Conservation (phyloP, 768 basidiomycete species). For the Serendipita sp. region DNA sequence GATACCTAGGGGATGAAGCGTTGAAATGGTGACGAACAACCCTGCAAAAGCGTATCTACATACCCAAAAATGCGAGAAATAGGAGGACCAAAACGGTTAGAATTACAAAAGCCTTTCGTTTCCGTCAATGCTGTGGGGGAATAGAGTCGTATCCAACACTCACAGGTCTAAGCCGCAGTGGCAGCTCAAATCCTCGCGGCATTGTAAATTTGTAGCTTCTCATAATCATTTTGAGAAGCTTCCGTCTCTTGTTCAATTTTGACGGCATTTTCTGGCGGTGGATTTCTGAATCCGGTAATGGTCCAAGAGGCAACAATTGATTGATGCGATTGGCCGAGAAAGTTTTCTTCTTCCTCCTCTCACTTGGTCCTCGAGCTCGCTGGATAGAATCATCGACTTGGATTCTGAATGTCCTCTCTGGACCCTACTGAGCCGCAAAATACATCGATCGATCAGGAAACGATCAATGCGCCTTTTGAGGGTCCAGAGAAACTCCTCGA, state of each 20-base stretch:
- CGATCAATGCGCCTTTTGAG: constrained; percentile 45
- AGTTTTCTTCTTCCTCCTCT: not conserved
- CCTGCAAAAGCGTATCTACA: not conserved
- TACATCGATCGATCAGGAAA: not conserved
- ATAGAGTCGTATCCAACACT: too few relatives aligned
- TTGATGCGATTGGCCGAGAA: not conserved
- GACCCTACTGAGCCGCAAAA: not conserved
- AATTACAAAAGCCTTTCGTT: constrained; percentile 58
- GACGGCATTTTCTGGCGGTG: constrained; percentile 1
- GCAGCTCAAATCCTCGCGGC: not conserved
- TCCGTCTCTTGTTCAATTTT: not conserved
- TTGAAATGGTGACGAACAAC: not conserved
- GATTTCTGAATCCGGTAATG: not conserved
- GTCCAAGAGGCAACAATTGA: constrained; percentile 1
- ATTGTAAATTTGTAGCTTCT: not conserved
- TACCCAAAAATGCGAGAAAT: constrained; percentile 52
- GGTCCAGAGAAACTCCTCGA: constrained; percentile 93
- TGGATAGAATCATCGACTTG: not conserved
- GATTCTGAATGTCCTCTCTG: constrained; percentile 4
- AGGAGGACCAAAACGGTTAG: constrained; percentile 56
- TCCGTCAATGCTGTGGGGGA: too few relatives aligned
- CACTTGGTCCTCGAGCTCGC: too few relatives aligned
- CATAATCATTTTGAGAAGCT: not conserved
- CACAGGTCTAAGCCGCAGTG: not conserved
- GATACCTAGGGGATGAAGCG: constrained; percentile 1